These are phyloP conservation scores for Penicillium brevicompactum DNA, from an alignment of 2,329 filamentous ascomycete species.

Conservation along the genomic window DNA sequence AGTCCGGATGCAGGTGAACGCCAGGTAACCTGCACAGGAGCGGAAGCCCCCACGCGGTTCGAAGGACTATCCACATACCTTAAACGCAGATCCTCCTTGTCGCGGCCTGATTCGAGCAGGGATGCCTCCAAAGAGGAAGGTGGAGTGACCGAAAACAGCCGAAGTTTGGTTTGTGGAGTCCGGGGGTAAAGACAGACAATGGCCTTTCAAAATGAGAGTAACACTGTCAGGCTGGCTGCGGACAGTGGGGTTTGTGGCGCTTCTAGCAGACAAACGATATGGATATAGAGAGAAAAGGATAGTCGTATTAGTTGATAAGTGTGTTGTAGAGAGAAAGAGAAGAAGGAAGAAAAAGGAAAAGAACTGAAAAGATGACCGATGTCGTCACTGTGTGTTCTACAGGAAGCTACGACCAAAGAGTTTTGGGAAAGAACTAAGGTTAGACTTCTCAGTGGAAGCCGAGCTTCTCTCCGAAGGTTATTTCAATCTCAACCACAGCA, in stretches of 20 bases:
- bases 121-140: conserved; percentile 9
- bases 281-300: background rate
- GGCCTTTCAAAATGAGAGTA: conserved; percentile 10
- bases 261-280: background rate
- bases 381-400: conserved; percentile 4
- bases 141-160: conserved; percentile 21
- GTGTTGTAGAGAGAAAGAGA: background rate
- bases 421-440: background rate
- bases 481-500: background rate
- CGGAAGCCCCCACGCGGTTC: conserved; percentile 10
- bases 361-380: background rate
- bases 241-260: background rate
- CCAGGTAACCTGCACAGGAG: conserved; percentile 10
- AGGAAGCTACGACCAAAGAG: conserved; percentile 1
- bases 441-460: background rate
- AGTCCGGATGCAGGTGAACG: conserved; percentile 20
- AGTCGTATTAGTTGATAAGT: too few species aligned
- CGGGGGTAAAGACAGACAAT: conserved; percentile 20
- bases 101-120: background rate
- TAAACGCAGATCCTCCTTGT: conserved; percentile 10
- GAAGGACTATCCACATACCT: conserved; percentile 8
- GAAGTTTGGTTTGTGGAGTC: conserved; percentile 10
- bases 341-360: too few species aligned
- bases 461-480: background rate
- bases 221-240: conserved; percentile 3